These are phyloP conservation scores for Diplogelasinospora grovesii DNA, from an alignment of 495 filamentous ascomycete genomes.

Conservation along the genomic window DNA sequence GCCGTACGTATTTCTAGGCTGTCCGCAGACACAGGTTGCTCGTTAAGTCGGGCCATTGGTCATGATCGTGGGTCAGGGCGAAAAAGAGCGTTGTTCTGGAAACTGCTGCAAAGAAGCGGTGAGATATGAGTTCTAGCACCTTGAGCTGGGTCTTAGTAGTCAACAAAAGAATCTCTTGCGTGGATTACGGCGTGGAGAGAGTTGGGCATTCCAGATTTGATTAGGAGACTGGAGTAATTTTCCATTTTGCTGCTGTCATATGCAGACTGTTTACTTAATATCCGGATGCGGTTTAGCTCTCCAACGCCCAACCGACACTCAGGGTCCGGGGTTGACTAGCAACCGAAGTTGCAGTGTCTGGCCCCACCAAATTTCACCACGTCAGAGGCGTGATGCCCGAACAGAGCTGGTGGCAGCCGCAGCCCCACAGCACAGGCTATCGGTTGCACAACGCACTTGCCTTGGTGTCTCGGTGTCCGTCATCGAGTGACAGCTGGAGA, in stretches of 20 bases:
- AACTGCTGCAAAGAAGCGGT: neutral
- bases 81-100: too few relatives aligned
- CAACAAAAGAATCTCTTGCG: too few relatives aligned
- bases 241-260: too few relatives aligned
- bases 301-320: neutral
- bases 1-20: conserved; percentile 69
- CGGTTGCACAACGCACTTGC: too few relatives aligned
- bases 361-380: neutral
- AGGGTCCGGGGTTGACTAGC: conserved; percentile 6
- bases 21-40: conserved; percentile 61
- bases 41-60: conserved; percentile 88
- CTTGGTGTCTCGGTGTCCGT: too few relatives aligned
- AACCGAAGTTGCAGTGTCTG: neutral
- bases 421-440: too few relatives aligned
- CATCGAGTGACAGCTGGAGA: too few relatives aligned
- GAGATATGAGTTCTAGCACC: neutral
- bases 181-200: too few relatives aligned
- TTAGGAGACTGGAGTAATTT: too few relatives aligned
- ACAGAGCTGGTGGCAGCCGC: too few relatives aligned
- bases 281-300: conserved; percentile 21
- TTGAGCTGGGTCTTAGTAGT: too few relatives aligned
- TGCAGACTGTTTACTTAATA: conserved; percentile 25
- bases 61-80: conserved; percentile 17
- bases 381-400: conserved; percentile 5
- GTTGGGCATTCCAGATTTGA: too few relatives aligned